Evolutionary conservation across 164 flowering plant species (phyloP), one percentile per base, ranked within the genome.

Genomic region (Nymphaea colorata): DNA sequence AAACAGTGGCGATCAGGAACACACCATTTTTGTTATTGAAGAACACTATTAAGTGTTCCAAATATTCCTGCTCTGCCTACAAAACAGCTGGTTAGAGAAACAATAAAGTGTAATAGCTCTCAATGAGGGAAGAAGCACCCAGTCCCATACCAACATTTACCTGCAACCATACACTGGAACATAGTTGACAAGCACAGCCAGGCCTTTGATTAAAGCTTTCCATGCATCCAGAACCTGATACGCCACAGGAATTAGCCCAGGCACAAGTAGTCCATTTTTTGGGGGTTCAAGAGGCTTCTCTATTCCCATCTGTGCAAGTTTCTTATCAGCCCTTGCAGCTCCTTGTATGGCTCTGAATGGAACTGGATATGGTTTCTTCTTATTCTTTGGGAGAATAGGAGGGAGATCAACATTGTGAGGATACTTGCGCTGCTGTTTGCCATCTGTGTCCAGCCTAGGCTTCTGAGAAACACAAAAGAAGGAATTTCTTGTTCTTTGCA

Each of bases 81-180:
- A 25, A 25, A 25, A 25, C 36, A 25, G 36, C 0, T 25, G 36
- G 36, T 25, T 25, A 25, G 0, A 25, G 36, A 25, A 25, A 25
- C 36, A 25, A 25, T 1, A 25, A 25, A 1, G 36, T 25, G 36
- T 25, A 25, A 25, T 25, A 25, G 36, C 36, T 25, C 36, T 25
- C 36, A 25, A 45, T 45, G 5, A 45, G 5, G 51, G 53, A 45
- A 45, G 53, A 45, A 45, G 53, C 5, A 10, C 7, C 11, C 11
- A 45, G 53, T 45, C 11, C 53, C 53, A 45, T 5, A 45, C 7
- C 53, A 45, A 5, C 53, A 45, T 5, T 61, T 80, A 91, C 99
- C 92, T 91, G 85, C 97, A 94, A 69, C 85, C 96, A 81, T 89
- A 76, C 53, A 90, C 92, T n/a, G 97, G 97, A 79, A 94, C 74